Base-by-base conservation (phyloP, 1,139 yeast species). In the Pichia terricola region DNA sequence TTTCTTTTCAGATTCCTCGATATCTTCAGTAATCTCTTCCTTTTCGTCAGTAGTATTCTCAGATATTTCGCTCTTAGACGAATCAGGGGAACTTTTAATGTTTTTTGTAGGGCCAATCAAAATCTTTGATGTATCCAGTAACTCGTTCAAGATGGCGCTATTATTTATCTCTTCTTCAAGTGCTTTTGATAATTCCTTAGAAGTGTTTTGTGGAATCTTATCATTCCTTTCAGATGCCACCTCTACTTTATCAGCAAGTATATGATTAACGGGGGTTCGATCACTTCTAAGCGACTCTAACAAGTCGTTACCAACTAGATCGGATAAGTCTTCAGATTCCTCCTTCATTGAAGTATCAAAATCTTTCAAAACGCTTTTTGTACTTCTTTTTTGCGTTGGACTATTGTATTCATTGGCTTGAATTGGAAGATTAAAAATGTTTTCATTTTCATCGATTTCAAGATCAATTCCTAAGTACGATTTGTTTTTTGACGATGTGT, bases 381-480 rank as follows among this genome's bases (percentile, higher is more conserved):
- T 40, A 3, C 45, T 34, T 39, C 40, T 34, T 26, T 27, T 34
- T 30, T 30, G 7, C 32, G 10, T 8, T 8, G 32, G 32, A 30
- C 9, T 30, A 25, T 38, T 34, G 4, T 41, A 26, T 39, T 31
- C 25, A 5, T 26, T 10, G n/a, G 22, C 6, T 16, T 44, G 37
- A 11, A 35, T 31, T 30, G 45, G 27, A 7, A 40, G 33, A 22
- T 42, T 42, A n/a, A 50, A 44, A 31, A 49, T 37, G 7, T 45
- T 44, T 38, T 49, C 50, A n/a, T 39, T 37, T 31, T 43, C 47
- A 27, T 45, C 46, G 7, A 40, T 40, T 42, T 55, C 56, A 38
- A 52, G 49, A 16, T 56, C 60, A 32, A 50, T 40, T 4, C 45
- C 31, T 5, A 54, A 41, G 25, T 50, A 45, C 4, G 54, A 47